Evolutionary conservation across 441 rosid species (phyloP).

Genomic region (Euphorbia corollata): DNA sequence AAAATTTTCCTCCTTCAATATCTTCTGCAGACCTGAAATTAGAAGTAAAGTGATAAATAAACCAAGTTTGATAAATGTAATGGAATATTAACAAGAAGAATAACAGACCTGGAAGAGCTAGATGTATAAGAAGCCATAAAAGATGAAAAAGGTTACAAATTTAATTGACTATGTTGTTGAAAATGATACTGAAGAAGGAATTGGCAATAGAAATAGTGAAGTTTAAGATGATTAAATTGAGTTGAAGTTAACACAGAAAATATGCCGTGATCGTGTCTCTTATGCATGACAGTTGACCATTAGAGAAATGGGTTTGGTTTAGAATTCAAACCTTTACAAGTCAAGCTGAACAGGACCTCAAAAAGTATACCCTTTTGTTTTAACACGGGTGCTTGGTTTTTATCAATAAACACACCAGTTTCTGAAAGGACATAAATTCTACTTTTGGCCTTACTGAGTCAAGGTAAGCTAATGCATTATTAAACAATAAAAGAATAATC

Average conservation of each 20-base stretch:
- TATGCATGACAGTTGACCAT: not conserved
- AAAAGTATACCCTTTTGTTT: not conserved
- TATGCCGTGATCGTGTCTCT: not conserved
- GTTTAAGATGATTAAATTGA: not conserved
- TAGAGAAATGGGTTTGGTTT: not conserved
- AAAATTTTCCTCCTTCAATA: conserved; percentile 18
- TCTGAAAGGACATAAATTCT: not conserved
- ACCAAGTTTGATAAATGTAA: not conserved
- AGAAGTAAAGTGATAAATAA: not conserved
- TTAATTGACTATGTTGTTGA: not conserved
- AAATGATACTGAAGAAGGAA: not conserved
- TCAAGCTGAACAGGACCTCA: no score
- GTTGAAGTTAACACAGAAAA: not conserved
- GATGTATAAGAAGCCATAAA: conserved; percentile 31
- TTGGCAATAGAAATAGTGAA: not conserved
- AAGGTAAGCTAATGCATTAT: no score
- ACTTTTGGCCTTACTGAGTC: not conserved
- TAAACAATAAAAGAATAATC: no score
- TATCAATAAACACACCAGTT: not conserved
- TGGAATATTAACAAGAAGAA: not conserved
- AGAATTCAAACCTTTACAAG: not conserved
- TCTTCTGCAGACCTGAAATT: conserved; percentile 35
- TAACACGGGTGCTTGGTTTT: not conserved
- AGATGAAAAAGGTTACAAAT: not conserved
- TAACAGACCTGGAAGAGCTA: conserved; percentile 31